Percentiles rank a stretch among this genome's conserved stretches.
These are phyloP conservation scores for Populus alba DNA, from an alignment of 345 rosid species.

Conservation along the genomic window DNA sequence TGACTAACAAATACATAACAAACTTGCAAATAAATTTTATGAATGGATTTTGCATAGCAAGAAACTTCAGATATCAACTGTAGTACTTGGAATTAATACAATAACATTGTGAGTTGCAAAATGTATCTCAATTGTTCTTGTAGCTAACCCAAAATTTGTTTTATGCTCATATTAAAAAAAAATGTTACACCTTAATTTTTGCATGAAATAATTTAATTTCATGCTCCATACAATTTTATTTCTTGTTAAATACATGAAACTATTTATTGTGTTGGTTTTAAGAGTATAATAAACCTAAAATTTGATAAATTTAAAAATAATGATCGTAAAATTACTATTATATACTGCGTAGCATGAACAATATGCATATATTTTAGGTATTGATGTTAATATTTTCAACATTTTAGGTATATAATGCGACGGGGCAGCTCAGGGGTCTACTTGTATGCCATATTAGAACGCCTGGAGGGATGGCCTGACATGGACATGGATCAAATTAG, in stretches of 20 bases:
- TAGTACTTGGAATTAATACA: too few species aligned
- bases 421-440: constrained; percentile 71
- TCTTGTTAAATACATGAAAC: too few species aligned
- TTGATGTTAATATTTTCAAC: neutral
- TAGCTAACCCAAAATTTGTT: neutral
- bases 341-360: neutral
- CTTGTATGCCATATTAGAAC: constrained; percentile 60
- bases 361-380: neutral
- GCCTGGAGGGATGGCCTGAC: constrained; percentile 66
- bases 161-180: neutral
- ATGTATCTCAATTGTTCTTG: neutral
- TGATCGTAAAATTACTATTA: too few species aligned
- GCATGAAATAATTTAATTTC: neutral
- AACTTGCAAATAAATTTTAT: too few species aligned
- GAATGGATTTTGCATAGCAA: too few species aligned
- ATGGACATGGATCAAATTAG: constrained; percentile 78
- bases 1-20: too few species aligned
- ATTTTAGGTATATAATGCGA: constrained; percentile 53
- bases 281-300: too few species aligned
- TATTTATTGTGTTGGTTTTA: too few species aligned
- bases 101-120: too few species aligned
- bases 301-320: too few species aligned
- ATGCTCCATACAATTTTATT: neutral
- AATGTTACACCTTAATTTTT: neutral
- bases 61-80: too few species aligned